Conservation (phyloP, 352 stramenopile species). For the Pythium phragmiticola region DNA sequence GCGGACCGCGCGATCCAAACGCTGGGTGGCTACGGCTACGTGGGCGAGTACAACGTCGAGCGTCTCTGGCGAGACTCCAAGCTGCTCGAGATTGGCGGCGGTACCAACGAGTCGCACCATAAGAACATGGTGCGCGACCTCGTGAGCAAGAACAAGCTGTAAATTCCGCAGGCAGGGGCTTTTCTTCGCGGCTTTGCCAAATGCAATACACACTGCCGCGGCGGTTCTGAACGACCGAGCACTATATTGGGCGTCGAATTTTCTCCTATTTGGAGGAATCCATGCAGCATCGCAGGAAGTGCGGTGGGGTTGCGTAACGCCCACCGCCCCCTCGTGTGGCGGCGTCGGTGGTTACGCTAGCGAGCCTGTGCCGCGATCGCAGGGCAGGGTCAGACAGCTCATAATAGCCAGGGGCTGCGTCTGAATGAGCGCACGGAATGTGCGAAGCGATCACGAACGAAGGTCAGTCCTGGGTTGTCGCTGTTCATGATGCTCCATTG, state of each 20-base stretch:
- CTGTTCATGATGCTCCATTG: not conserved
- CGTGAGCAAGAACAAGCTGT: slow-evolving; percentile 37
- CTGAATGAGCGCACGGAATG: not conserved
- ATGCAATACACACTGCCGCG: no score
- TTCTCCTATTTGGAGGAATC: not conserved
- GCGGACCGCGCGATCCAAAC: slow-evolving; percentile 98
- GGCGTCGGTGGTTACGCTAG: not conserved
- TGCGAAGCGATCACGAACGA: not conserved
- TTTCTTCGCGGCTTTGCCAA: not conserved
- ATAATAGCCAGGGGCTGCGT: no score
- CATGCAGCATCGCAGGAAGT: slow-evolving; percentile 6
- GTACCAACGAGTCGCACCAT: slow-evolving; percentile 98
- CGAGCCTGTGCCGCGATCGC: not conserved
- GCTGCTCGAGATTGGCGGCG: slow-evolving; percentile 98
- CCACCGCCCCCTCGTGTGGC: not conserved
- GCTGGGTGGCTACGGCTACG: slow-evolving; percentile 98
- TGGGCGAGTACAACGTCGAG: slow-evolving; percentile 99
- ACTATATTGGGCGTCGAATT: not conserved
- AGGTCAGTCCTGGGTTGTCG: not conserved
- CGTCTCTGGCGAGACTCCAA: slow-evolving; percentile 98
- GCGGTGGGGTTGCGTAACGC: slow-evolving; percentile 10
- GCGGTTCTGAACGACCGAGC: not conserved
- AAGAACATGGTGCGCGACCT: slow-evolving; percentile 97
- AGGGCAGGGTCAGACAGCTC: no score
- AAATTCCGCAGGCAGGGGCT: slow-evolving; percentile 9